These are phyloP conservation scores for Echinosophora koreensis DNA, from an alignment of 306 rosid species.

Conservation along the genomic window DNA sequence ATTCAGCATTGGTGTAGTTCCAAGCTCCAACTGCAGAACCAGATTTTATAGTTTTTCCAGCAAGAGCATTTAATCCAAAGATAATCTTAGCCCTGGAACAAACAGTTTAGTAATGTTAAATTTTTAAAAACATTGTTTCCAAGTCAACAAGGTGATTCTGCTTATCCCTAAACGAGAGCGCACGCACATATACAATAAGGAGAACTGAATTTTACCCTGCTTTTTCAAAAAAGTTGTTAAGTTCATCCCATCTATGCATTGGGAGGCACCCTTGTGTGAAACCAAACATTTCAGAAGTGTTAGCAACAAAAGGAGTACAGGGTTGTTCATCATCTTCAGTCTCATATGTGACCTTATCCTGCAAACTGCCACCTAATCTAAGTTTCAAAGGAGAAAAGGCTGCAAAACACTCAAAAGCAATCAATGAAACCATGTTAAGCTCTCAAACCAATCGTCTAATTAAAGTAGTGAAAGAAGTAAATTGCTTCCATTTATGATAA, in stretches of 20 bases:
- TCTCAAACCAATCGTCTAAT: conserved; percentile 4
- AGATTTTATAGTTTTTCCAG: conserved; percentile 60
- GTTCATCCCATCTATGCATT: conserved; percentile 87
- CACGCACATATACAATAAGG: neutral
- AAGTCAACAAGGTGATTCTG: conserved; percentile 12
- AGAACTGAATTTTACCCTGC: conserved; percentile 66
- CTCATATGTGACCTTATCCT: conserved; percentile 78
- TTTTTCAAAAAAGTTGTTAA: conserved; percentile 71
- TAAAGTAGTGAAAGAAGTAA: conserved; percentile 7
- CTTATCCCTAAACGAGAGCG: neutral
- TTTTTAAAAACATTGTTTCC: neutral
- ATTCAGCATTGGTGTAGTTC: conserved; percentile 77
- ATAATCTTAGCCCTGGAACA: conserved; percentile 79
- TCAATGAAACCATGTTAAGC: conserved; percentile 32
- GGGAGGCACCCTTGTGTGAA: conserved; percentile 87
- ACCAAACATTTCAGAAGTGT: conserved; percentile 70
- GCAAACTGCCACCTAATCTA: conserved; percentile 91
- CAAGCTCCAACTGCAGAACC: conserved; percentile 77
- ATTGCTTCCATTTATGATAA: conserved; percentile 17
- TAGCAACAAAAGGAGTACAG: conserved; percentile 65
- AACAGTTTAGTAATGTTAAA: conserved; percentile 18
- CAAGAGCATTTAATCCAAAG: conserved; percentile 90
- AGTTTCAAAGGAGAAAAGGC: conserved; percentile 91
- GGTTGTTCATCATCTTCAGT: conserved; percentile 67
- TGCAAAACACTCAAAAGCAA: conserved; percentile 51